Evolutionary conservation across 2,329 filamentous ascomycete species (phyloP).

Genomic region (Pseudocercospora cruenta): DNA sequence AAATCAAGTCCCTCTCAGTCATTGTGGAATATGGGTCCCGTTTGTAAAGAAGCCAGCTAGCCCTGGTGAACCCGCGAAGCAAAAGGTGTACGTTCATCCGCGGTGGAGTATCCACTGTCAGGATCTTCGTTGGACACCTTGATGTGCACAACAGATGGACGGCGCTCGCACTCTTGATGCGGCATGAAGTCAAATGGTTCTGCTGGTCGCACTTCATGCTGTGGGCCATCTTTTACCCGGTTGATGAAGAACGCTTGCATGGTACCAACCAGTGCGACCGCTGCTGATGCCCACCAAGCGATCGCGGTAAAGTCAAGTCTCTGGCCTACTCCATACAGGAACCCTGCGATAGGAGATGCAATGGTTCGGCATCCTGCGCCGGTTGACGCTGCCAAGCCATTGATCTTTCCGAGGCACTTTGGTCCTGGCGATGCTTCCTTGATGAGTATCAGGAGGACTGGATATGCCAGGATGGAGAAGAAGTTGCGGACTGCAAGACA

Average conservation of each 20-base stretch:
- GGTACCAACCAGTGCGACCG: conserved; percentile 60
- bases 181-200: conserved; percentile 37
- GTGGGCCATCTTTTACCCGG: conserved; percentile 50
- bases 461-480: conserved; percentile 69
- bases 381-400: conserved; percentile 71
- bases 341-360: conserved; percentile 68
- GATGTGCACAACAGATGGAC: conserved; percentile 33
- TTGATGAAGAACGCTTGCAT: conserved; percentile 61
- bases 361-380: conserved; percentile 73
- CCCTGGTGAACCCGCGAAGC: conserved; percentile 13
- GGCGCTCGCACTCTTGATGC: conserved; percentile 24
- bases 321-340: conserved; percentile 66
- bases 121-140: conserved; percentile 25
- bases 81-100: conserved; percentile 31
- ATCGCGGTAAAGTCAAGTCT: conserved; percentile 62
- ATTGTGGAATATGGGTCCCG: not conserved
- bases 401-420: conserved; percentile 68
- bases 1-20: not conserved
- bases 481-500: conserved; percentile 68
- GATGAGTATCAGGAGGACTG: conserved; percentile 70
- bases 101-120: conserved; percentile 29
- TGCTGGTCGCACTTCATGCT: conserved; percentile 31
- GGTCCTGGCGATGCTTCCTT: conserved; percentile 71
- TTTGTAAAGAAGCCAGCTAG: not conserved
- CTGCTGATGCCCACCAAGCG: conserved; percentile 64